Conservation (phyloP, 1,284 basidiomycete genomes). For the Stygiomarasmius scandens region DNA sequence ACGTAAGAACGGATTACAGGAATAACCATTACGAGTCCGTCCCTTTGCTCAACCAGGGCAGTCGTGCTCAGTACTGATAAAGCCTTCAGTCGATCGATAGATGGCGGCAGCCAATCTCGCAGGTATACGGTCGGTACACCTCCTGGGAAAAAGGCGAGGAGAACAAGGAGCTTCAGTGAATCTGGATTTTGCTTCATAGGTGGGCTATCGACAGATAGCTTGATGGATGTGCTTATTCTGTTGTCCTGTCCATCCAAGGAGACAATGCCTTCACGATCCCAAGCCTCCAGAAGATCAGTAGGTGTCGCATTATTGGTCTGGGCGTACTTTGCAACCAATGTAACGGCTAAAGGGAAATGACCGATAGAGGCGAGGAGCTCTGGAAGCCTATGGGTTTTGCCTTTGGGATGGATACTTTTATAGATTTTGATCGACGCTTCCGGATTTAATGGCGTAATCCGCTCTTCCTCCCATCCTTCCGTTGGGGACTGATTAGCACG, state of each 20-base stretch:
- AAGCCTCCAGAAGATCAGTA: background rate
- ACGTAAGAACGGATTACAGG: conserved; percentile 27
- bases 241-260: background rate
- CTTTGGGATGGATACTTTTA: background rate
- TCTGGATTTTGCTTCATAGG: conserved; percentile 10
- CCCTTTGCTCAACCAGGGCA: conserved; percentile 16
- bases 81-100: conserved; percentile 4
- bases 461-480: conserved; percentile 11
- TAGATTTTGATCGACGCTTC: conserved; percentile 1
- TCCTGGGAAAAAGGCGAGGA: conserved; percentile 28
- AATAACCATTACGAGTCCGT: conserved; percentile 19
- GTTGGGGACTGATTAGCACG: conserved; percentile 14
- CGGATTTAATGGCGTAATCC: conserved; percentile 4
- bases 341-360: background rate
- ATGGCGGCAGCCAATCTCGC: conserved; percentile 19
- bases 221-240: conserved; percentile 5
- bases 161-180: conserved; percentile 17
- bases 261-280: background rate
- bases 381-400: background rate
- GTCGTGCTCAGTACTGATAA: conserved; percentile 16
- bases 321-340: background rate
- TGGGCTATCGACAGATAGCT: conserved; percentile 19
- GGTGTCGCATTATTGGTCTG: background rate
- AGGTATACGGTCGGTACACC: conserved; percentile 21
- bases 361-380: background rate